phyloP scores from a whole-genome alignment of 1,139 yeast species.

The Sugiyamaella japonica region DNA sequence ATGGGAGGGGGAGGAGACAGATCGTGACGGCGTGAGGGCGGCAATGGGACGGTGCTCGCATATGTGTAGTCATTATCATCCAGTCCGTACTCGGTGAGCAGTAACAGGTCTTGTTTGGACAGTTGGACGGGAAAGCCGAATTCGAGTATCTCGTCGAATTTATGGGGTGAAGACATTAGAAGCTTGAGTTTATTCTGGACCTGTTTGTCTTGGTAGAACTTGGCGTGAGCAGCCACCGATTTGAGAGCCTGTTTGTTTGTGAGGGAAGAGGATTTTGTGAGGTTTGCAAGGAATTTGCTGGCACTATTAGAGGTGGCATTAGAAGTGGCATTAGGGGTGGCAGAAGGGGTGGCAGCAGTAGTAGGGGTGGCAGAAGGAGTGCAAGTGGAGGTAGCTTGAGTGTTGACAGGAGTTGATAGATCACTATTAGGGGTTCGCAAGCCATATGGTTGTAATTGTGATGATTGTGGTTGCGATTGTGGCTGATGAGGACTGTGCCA shows the following conservation, averaged over 20 bases:
- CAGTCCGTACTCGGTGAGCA: background rate
- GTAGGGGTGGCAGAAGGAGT: no score
- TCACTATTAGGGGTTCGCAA: background rate
- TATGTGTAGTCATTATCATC: background rate
- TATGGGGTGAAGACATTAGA: constrained; percentile 26
- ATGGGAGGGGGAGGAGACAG: constrained; percentile 5
- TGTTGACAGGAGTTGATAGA: constrained; percentile 1
- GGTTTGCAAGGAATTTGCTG: constrained; percentile 7
- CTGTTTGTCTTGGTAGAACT: constrained; percentile 31
- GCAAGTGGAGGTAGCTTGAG: background rate
- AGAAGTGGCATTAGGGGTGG: background rate
- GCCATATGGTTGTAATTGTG: background rate
- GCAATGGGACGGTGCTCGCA: background rate
- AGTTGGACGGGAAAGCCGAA: constrained; percentile 35
- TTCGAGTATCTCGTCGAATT: constrained; percentile 36
- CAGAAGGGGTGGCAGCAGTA: background rate
- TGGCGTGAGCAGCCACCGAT: constrained; percentile 25
- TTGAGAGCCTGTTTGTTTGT: constrained; percentile 9
- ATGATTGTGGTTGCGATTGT: background rate
- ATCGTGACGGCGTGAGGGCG: background rate
- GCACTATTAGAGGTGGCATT: background rate
- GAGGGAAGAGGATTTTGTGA: background rate
- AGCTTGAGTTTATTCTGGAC: constrained; percentile 30
- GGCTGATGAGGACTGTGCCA: no score
- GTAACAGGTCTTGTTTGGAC: constrained; percentile 18